phyloP scores from a whole-genome alignment of 2,329 filamentous ascomycete species.

The Hyphodiscus sp. region DNA sequence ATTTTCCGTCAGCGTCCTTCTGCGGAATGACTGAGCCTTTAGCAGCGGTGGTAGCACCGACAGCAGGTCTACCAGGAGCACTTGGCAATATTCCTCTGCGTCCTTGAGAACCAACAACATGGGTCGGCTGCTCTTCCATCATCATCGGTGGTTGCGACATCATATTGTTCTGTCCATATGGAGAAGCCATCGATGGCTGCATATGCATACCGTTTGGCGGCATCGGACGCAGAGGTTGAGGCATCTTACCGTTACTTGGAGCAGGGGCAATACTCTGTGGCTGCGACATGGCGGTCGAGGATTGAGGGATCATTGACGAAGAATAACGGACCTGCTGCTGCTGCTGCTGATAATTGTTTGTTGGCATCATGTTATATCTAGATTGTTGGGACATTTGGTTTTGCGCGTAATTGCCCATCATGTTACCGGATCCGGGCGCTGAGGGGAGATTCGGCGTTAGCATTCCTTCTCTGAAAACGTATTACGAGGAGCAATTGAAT shows the following conservation, averaged over 20 bases:
- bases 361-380: constrained; percentile 25
- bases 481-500: too few relatives aligned
- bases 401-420: constrained; percentile 49
- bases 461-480: too few relatives aligned
- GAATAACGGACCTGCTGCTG: constrained; percentile 38
- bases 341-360: constrained; percentile 21
- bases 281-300: constrained; percentile 60
- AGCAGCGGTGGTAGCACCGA: constrained; percentile 59
- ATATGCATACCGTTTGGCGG: constrained; percentile 55
- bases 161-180: constrained; percentile 56
- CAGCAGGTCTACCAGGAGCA: constrained; percentile 76
- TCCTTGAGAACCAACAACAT: constrained; percentile 92
- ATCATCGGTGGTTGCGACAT: constrained; percentile 41
- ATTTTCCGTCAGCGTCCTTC: constrained; percentile 97
- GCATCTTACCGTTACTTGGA: constrained; percentile 46
- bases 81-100: constrained; percentile 87
- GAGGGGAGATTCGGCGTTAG: too few relatives aligned
- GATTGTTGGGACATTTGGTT: constrained; percentile 37
- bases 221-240: constrained; percentile 60
- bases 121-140: constrained; percentile 65
- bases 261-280: constrained; percentile 72
- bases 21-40: constrained; percentile 83
- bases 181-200: constrained; percentile 50
- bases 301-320: constrained; percentile 58
- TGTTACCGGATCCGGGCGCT: constrained; percentile 44